These are phyloP conservation scores for Fusarium odoratissimum DNA, from an alignment of 2,329 filamentous ascomycete genomes.

Conservation along the genomic window DNA sequence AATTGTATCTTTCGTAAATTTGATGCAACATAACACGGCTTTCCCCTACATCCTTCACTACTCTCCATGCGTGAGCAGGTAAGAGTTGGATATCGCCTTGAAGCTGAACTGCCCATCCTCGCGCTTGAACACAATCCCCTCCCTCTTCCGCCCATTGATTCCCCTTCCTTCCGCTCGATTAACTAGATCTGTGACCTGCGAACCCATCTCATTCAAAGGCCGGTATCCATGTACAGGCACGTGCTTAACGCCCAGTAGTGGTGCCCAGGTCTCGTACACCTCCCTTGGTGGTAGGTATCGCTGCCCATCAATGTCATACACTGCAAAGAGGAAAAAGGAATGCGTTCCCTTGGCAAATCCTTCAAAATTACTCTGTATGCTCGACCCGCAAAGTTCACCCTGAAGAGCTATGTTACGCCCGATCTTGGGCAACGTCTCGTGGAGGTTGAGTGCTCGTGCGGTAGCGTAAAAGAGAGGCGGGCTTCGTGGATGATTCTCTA, in stretches of 20 bases:
- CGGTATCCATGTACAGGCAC: conserved; percentile 45
- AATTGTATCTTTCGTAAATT: conserved; percentile 43
- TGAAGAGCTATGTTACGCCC: conserved; percentile 39
- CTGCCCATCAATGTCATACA: conserved; percentile 49
- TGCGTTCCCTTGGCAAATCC: conserved; percentile 35
- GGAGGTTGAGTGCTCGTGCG: conserved; percentile 19
- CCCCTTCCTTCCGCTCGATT: conserved; percentile 37
- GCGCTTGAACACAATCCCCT: conserved; percentile 43
- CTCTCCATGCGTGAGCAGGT: conserved; percentile 43
- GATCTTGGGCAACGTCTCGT: conserved; percentile 12
- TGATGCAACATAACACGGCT: conserved; percentile 14
- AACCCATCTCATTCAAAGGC: conserved; percentile 24
- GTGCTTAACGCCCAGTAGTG: conserved; percentile 47
- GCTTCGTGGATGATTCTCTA: conserved; percentile 20
- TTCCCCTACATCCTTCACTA: background rate
- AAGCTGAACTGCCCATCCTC: conserved; percentile 38
- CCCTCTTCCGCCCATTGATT: conserved; percentile 39
- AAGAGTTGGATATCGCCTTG: conserved; percentile 45
- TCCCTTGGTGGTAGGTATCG: conserved; percentile 43
- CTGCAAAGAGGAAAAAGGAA: conserved; percentile 50
- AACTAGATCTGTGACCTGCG: conserved; percentile 30
- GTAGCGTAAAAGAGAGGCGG: conserved; percentile 32
- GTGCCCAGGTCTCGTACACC: conserved; percentile 45
- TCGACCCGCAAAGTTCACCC: conserved; percentile 43
- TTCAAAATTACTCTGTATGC: conserved; percentile 40